Conservation (phyloP, 257 asterid genomes). For the Gentiana macrophylla region DNA sequence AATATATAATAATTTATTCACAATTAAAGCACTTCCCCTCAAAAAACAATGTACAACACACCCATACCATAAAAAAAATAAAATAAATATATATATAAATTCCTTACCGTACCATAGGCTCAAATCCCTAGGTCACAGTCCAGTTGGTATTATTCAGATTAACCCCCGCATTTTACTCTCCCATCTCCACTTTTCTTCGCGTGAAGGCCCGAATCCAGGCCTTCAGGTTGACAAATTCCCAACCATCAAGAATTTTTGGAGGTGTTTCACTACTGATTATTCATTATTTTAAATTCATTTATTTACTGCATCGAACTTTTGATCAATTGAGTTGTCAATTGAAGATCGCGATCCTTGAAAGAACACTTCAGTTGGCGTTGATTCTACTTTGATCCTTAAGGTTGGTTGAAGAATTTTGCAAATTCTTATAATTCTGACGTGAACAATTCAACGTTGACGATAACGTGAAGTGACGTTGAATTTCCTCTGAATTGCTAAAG, state of each 20-base stretch:
- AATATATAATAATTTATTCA: no score
- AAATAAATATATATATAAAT: conserved; percentile 1
- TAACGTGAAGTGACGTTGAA: conserved; percentile 13
- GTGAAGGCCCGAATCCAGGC: conserved; percentile 5
- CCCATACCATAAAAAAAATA: no score
- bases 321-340: conserved; percentile 9
- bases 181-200: conserved; percentile 8
- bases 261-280: conserved; percentile 1
- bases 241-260: conserved; percentile 2
- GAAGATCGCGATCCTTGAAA: conserved; percentile 17
- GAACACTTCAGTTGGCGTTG: conserved; percentile 1
- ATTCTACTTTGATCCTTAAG: not conserved
- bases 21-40: no score
- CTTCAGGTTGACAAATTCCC: conserved; percentile 21
- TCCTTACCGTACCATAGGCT: conserved; percentile 26
- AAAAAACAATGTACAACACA: no score
- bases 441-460: conserved; percentile 3
- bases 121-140: conserved; percentile 39
- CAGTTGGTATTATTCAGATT: conserved; percentile 32
- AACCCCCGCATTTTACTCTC: conserved; percentile 25
- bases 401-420: conserved; percentile 6
- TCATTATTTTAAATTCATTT: not conserved
- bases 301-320: no score
- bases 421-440: not conserved
- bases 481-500: conserved; percentile 1